Conservation (phyloP, 371 early-diverging fungal genomes). For the Mortierella sp. region DNA sequence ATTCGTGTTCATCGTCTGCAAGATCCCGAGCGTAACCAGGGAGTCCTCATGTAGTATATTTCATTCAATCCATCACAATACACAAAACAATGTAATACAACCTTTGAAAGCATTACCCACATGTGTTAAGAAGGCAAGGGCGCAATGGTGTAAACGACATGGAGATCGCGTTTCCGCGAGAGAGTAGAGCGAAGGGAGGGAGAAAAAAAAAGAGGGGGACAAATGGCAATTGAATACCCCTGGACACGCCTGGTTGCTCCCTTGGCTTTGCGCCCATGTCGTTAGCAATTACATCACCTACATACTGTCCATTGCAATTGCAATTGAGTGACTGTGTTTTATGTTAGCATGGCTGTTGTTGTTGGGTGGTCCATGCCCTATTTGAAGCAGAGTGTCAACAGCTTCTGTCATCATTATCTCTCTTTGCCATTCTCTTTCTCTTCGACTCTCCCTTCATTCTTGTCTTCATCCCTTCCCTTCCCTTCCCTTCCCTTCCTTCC, state of each 20-base stretch:
- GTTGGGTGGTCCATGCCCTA: too few species aligned
- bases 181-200: too few species aligned
- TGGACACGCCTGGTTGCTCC: background rate
- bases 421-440: background rate
- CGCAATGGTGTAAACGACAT: background rate
- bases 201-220: background rate
- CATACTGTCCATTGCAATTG: too few species aligned
- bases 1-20: slow-evolving; percentile 77
- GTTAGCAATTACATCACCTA: background rate
- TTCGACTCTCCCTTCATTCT: background rate
- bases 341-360: too few species aligned
- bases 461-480: background rate
- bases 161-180: background rate
- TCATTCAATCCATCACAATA: too few species aligned
- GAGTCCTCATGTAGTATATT: slow-evolving; percentile 23
- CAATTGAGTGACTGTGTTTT: too few species aligned
- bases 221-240: background rate
- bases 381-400: background rate
- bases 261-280: background rate
- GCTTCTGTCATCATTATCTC: background rate
- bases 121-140: background rate
- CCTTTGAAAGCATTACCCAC: background rate
- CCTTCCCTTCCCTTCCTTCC: background rate
- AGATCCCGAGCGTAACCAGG: slow-evolving; percentile 80
- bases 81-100: background rate